These are phyloP conservation scores for Daldinia decipiens DNA, from an alignment of 495 filamentous ascomycete species.

Conservation along the genomic window DNA sequence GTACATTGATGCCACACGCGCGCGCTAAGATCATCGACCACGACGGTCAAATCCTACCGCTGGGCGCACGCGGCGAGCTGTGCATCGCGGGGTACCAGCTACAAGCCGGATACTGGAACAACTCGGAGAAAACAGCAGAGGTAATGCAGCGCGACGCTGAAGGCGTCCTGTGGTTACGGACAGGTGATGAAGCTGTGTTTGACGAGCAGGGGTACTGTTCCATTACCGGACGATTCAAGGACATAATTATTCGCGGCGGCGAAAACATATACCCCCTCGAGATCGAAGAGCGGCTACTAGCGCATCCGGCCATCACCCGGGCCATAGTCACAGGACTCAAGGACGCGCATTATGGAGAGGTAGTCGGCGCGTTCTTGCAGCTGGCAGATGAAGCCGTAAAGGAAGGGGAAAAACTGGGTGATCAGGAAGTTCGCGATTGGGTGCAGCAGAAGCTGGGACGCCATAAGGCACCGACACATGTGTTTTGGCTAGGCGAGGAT, in stretches of 20 bases:
- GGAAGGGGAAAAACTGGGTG: constrained; percentile 49
- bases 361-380: constrained; percentile 70
- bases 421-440: constrained; percentile 67
- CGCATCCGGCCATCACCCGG: constrained; percentile 63
- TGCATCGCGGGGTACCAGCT: constrained; percentile 76
- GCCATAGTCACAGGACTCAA: constrained; percentile 72
- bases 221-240: constrained; percentile 73
- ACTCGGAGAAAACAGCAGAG: constrained; percentile 74
- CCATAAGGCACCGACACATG: constrained; percentile 72
- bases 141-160: constrained; percentile 66
- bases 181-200: constrained; percentile 76
- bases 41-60: constrained; percentile 66
- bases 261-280: constrained; percentile 76
- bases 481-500: constrained; percentile 72
- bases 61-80: constrained; percentile 70
- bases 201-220: constrained; percentile 70
- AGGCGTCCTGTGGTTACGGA: constrained; percentile 72
- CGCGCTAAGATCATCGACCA: constrained; percentile 73
- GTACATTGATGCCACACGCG: constrained; percentile 73
- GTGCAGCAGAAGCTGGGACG: constrained; percentile 68
- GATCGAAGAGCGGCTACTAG: constrained; percentile 72
- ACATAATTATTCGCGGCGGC: constrained; percentile 71
- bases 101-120: constrained; percentile 75
- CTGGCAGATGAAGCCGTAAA: constrained; percentile 30
- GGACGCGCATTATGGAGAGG: constrained; percentile 72